phyloP scores from a whole-genome alignment of 2,329 filamentous ascomycete species.

The Penicillium sp. region DNA sequence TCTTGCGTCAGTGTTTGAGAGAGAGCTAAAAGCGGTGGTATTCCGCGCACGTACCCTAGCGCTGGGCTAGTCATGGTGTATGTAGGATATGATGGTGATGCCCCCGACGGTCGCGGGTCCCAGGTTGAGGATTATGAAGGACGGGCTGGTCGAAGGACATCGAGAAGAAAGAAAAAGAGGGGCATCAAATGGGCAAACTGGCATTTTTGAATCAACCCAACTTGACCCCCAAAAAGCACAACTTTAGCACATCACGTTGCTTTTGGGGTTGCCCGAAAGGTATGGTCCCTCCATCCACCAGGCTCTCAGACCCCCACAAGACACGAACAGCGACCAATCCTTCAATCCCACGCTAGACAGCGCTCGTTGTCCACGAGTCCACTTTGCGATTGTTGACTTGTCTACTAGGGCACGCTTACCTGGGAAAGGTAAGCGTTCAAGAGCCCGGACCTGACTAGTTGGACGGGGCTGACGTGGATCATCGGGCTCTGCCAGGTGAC shows the following conservation, averaged over 20 bases:
- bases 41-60: neutral
- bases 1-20: neutral
- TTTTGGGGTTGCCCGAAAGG: conserved; percentile 1
- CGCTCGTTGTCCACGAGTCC: neutral
- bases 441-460: neutral
- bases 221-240: neutral
- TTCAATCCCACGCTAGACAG: neutral
- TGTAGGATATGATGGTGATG: neutral
- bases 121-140: neutral
- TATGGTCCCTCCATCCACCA: neutral
- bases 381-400: neutral
- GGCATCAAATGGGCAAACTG: neutral
- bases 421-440: too few relatives aligned
- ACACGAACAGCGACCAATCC: neutral
- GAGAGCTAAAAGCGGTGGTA: neutral
- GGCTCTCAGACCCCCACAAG: conserved; percentile 11
- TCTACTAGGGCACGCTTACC: too few relatives aligned
- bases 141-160: neutral
- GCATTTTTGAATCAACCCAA: neutral
- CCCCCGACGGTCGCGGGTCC: neutral
- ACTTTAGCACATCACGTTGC: neutral
- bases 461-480: neutral
- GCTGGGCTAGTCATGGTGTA: neutral
- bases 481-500: conserved; percentile 8
- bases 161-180: neutral